Percentiles rank a stretch among this genome's conserved stretches.
Conservation (phyloP, 352 stramenopile species). For the Phytophthora citricola region DNA sequence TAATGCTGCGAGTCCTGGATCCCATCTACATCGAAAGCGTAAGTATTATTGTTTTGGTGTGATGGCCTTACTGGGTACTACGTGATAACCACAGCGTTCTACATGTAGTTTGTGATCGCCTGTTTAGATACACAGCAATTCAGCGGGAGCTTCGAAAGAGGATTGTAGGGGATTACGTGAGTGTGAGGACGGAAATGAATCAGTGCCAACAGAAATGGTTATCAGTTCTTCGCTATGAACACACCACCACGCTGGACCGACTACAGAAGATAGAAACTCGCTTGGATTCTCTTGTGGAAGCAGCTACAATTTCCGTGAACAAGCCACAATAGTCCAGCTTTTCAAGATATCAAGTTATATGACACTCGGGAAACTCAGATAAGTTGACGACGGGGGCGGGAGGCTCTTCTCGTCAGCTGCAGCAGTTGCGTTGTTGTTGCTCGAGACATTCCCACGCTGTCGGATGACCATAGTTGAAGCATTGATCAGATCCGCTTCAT, state of each 20-base stretch:
- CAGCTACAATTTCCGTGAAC: constrained; percentile 23
- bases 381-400: constrained; percentile 23
- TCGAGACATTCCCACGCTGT: constrained; percentile 39
- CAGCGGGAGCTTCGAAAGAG: constrained; percentile 64
- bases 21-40: constrained; percentile 31
- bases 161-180: constrained; percentile 49
- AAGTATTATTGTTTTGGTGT: constrained; percentile 7
- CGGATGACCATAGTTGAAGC: constrained; percentile 62
- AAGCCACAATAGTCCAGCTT: constrained; percentile 12
- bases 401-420: constrained; percentile 29
- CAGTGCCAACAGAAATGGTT: constrained; percentile 56
- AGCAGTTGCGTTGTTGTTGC: constrained; percentile 25
- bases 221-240: constrained; percentile 49
- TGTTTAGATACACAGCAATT: constrained; percentile 47
- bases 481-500: constrained; percentile 65
- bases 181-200: constrained; percentile 48
- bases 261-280: constrained; percentile 51
- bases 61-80: too few species aligned
- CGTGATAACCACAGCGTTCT: neutral
- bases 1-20: constrained; percentile 6
- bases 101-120: constrained; percentile 27
- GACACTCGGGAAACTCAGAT: constrained; percentile 54
- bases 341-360: constrained; percentile 18
- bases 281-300: constrained; percentile 43
- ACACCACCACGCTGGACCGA: constrained; percentile 46